A percentile compares a stretch with the other conserved stretches of the same genome.
These are phyloP conservation scores for Funneliformis geosporum DNA, from an alignment of 192 early-diverging fungal genomes.

Conservation along the genomic window DNA sequence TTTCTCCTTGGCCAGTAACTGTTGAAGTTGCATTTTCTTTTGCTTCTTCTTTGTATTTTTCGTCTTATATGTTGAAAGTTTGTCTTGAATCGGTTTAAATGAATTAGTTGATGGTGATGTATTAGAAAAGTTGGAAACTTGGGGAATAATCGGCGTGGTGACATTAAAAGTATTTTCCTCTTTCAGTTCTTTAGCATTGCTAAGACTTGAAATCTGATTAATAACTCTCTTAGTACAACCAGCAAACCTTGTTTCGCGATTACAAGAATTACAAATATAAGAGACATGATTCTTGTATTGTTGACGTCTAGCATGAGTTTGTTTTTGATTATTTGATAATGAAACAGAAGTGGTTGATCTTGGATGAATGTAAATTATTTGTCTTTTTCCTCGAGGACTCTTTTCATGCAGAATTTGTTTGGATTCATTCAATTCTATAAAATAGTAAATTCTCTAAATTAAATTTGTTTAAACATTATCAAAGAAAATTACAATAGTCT, in stretches of 20 bases:
- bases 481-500: not conserved
- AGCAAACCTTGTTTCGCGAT: constrained; percentile 38
- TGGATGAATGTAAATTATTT: constrained; percentile 28
- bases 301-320: constrained; percentile 21
- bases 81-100: not conserved
- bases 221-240: constrained; percentile 33
- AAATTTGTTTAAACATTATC: not conserved
- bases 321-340: constrained; percentile 19
- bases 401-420: not conserved
- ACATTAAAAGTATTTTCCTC: not conserved
- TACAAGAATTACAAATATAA: constrained; percentile 42
- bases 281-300: constrained; percentile 36
- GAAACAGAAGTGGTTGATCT: constrained; percentile 1
- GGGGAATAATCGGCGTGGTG: not conserved
- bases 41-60: constrained; percentile 4
- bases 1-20: constrained; percentile 15
- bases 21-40: constrained; percentile 14
- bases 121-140: not conserved
- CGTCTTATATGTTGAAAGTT: not conserved
- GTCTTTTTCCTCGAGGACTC: constrained; percentile 29
- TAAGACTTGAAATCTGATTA: not conserved
- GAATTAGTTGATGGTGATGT: not conserved
- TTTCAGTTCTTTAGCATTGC: not conserved
- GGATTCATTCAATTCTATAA: not conserved
- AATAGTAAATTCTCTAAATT: not conserved